phyloP scores from a whole-genome alignment of 139 green algal species.

The Chlorella sp. region DNA sequence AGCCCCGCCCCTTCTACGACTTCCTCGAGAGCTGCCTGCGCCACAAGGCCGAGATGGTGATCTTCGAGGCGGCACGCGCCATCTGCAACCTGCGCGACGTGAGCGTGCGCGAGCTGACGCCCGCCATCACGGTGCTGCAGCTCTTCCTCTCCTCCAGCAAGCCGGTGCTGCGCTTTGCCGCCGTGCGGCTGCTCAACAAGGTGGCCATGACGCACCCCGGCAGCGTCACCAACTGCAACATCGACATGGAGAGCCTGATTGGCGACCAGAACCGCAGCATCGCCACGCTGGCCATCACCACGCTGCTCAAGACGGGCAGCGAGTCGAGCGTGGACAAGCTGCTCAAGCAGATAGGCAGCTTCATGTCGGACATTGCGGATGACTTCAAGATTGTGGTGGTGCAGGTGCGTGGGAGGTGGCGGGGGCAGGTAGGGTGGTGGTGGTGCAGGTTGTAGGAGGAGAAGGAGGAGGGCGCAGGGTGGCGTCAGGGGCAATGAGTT shows the following conservation, averaged over 20 bases:
- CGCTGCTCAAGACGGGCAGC: conserved; percentile 96
- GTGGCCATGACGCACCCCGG: conserved; percentile 93
- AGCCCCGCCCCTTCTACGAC: conserved; percentile 92
- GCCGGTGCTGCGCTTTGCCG: conserved; percentile 93
- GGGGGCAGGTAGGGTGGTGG: too few relatives aligned
- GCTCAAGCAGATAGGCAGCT: conserved; percentile 96
- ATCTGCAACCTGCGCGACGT: conserved; percentile 90
- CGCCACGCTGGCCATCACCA: conserved; percentile 98
- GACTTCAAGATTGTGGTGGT: conserved; percentile 98
- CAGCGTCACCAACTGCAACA: conserved; percentile 96
- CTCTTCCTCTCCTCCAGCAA: conserved; percentile 96
- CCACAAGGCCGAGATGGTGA: conserved; percentile 90
- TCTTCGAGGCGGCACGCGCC: conserved; percentile 90
- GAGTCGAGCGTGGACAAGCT: conserved; percentile 95
- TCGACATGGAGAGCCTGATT: conserved; percentile 98
- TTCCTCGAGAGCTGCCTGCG: conserved; percentile 95
- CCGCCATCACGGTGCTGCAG: conserved; percentile 96
- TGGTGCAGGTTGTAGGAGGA: too few relatives aligned
- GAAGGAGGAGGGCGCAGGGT: too few relatives aligned
- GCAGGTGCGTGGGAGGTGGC: conserved; percentile 62
- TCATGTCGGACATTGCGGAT: conserved; percentile 98
- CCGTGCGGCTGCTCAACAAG: conserved; percentile 86
- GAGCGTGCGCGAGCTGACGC: conserved; percentile 82
- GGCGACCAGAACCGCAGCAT: conserved; percentile 85
- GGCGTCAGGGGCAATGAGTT: too few relatives aligned